Base-by-base conservation (phyloP, 2,329 filamentous ascomycete species). In the Ceratocystis cubensis region DNA sequence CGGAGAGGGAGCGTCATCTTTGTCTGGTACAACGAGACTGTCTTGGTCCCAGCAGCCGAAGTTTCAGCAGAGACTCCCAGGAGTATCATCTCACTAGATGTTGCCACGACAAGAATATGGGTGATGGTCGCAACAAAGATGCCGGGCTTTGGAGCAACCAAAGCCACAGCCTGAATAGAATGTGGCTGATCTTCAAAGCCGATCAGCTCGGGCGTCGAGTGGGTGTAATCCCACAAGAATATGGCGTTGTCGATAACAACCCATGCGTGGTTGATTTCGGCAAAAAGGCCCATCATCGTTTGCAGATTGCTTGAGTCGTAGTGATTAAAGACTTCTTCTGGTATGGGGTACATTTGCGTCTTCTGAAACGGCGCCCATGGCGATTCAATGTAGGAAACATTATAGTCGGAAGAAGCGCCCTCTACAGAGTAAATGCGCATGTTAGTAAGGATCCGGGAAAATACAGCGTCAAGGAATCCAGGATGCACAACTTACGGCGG, bases 141-240 rank as follows among this genome's bases (percentile, higher is more conserved):
- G 28, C 91, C 90, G 0, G 85, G 79, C 71, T 92, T 89, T 6
- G 94, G 94, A 63, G 86, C 84, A 13, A 95, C 88, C 61, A 99
- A 82, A 71, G 90, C 91, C 56, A 99, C 89, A n/a, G 89, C 86
- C 53, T 91, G 91, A 72, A 99, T 97, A 70, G 86, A 90, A 74
- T 95, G 86, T 5, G 86, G 81, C 75, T 93, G 88, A 71, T 96
- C 91, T 74, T 97, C 93, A 72, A 89, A 96, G 20, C 93, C 93
- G 70, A 96, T 88, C 53, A 96, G 81, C 74, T 96, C 89, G 4
- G 93, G 91, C 71, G 93, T 90, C n/a, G 89, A 86, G 74, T 91
- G 84, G 5, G 91, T 96, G 75, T 96, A 99, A 76, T 99, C 93
- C 95, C 95, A 99, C 17, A 99, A 81, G 74, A 96, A 99, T 57